These are phyloP conservation scores for Heritiera fomes DNA, from an alignment of 345 rosid genomes.

Conservation along the genomic window DNA sequence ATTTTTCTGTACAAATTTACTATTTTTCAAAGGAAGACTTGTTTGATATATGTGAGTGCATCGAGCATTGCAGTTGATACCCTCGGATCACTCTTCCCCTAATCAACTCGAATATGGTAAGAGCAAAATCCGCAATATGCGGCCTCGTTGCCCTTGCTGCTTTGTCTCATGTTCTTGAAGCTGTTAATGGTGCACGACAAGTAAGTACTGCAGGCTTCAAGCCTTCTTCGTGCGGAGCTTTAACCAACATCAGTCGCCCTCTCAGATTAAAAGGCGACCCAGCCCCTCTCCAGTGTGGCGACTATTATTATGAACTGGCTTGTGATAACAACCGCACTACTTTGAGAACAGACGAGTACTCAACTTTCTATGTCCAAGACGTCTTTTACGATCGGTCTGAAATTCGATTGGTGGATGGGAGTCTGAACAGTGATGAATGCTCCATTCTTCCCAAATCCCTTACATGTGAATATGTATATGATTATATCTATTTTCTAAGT, in stretches of 20 bases:
- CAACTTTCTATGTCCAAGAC: not conserved
- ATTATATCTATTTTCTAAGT: not conserved
- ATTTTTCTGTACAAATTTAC: too few species aligned
- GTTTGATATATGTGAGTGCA: too few species aligned
- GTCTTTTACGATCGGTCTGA: not conserved
- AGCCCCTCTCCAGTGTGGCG: not conserved
- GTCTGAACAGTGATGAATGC: not conserved
- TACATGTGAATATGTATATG: not conserved
- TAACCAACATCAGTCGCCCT: not conserved
- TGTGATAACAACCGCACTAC: conserved; percentile 7
- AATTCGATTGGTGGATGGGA: conserved; percentile 6
- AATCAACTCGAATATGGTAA: not conserved
- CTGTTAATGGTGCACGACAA: not conserved
- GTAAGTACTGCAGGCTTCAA: not conserved
- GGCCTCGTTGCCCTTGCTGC: conserved; percentile 6
- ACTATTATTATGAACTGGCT: not conserved
- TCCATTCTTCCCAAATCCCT: not conserved
- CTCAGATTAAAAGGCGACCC: conserved; percentile 15
- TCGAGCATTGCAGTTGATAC: too few species aligned
- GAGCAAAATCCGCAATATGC: not conserved
- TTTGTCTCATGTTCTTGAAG: not conserved
- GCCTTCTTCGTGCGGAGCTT: conserved; percentile 5
- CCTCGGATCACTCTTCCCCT: not conserved
- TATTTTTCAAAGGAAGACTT: too few species aligned
- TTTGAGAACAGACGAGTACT: too few species aligned